phyloP scores from a whole-genome alignment of 495 filamentous ascomycete species.

The Talaromyces thailandensis region DNA sequence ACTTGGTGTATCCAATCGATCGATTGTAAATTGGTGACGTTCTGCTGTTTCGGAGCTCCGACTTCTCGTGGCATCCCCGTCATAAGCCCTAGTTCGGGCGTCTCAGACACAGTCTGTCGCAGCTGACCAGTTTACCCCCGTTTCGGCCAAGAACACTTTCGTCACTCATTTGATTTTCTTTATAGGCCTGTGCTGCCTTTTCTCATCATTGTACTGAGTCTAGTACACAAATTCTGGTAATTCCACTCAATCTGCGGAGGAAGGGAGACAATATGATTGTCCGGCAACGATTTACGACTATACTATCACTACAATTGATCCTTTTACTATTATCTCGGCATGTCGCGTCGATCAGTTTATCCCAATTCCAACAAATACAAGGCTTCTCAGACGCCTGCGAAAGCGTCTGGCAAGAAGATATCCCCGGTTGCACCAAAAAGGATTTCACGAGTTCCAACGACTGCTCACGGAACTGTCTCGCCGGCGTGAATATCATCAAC shows the following conservation, averaged over 20 bases:
- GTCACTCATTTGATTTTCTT: neutral
- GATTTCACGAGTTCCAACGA: neutral
- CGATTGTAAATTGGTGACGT: neutral
- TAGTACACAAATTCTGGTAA: neutral
- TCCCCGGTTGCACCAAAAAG: constrained; percentile 2
- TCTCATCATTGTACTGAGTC: neutral
- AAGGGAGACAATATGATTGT: neutral
- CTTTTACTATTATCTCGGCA: neutral
- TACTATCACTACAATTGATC: neutral
- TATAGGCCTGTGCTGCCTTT: neutral
- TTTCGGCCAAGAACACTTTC: neutral
- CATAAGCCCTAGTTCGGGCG: neutral
- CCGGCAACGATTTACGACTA: neutral
- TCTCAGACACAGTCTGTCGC: neutral
- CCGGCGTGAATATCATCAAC: constrained; percentile 2
- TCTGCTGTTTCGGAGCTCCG: neutral
- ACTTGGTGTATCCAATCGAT: neutral
- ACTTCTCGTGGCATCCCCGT: neutral
- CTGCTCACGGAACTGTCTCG: neutral
- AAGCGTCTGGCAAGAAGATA: neutral
- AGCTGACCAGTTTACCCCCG: neutral
- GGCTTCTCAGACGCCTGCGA: neutral
- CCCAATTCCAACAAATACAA: constrained; percentile 6
- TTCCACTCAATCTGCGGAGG: neutral
- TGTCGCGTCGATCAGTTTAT: constrained; percentile 1